Evolutionary conservation across 78 protist species (phyloP).

Genomic region (Pigoraptor vietnamica): DNA sequence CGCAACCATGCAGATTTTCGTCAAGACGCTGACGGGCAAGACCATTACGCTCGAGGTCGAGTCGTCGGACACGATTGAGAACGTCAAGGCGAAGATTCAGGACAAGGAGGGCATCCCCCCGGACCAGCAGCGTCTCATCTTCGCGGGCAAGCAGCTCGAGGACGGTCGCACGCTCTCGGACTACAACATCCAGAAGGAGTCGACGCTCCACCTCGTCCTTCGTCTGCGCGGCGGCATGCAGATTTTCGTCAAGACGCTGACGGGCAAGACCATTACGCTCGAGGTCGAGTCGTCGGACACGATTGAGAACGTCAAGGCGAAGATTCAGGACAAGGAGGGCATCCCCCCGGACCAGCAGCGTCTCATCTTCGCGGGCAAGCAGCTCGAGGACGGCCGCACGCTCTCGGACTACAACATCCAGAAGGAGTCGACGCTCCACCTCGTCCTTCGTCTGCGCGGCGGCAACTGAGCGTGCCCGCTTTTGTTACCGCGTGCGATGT

Average conservation of each 20-base stretch:
- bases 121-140: constrained; percentile 98
- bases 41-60: constrained; percentile 92
- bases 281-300: constrained; percentile 94
- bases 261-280: constrained; percentile 98
- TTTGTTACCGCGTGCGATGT: too few relatives aligned
- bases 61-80: constrained; percentile 90
- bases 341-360: constrained; percentile 99
- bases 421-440: constrained; percentile 91
- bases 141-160: constrained; percentile 97
- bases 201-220: constrained; percentile 80
- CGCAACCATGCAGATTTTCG: constrained; percentile 86
- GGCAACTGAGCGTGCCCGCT: too few relatives aligned
- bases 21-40: constrained; percentile 84
- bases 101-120: constrained; percentile 98
- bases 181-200: constrained; percentile 96
- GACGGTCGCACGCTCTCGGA: constrained; percentile 95
- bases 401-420: constrained; percentile 97
- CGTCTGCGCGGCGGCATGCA: constrained; percentile 65
- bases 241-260: constrained; percentile 93
- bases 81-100: constrained; percentile 94
- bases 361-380: constrained; percentile 97
- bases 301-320: constrained; percentile 93
- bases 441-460: constrained; percentile 52
- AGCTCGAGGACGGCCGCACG: constrained; percentile 97
- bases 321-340: constrained; percentile 88